A percentile compares a stretch with the other conserved stretches of the same genome.
Conservation (phyloP, 805 yeast species). For the Kazachstania taianensis region DNA sequence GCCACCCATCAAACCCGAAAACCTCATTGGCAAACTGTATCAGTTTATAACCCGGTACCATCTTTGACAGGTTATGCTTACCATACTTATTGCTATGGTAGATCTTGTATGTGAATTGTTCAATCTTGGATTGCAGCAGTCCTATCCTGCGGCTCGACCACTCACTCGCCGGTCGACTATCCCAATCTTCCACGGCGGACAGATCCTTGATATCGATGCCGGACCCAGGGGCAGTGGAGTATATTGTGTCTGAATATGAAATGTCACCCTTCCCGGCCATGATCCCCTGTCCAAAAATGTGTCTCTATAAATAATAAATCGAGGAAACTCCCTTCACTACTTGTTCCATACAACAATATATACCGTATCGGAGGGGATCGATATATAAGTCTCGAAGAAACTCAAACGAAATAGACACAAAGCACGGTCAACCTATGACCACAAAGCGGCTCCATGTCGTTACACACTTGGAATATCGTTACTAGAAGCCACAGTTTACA, state of each 20-base stretch:
- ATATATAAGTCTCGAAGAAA: too few relatives aligned
- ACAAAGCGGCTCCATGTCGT: too few relatives aligned
- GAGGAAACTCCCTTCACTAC: too few relatives aligned
- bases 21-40: conserved; percentile 38
- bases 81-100: conserved; percentile 22
- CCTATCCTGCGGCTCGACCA: conserved; percentile 44
- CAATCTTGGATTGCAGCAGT: conserved; percentile 38
- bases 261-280: background rate
- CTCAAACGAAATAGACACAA: too few relatives aligned
- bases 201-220: conserved; percentile 2
- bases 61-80: conserved; percentile 18
- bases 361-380: too few relatives aligned
- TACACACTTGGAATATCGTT: too few relatives aligned
- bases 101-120: conserved; percentile 24
- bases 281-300: background rate
- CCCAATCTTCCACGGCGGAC: conserved; percentile 24
- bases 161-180: conserved; percentile 31
- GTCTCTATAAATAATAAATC: background rate
- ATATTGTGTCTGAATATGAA: conserved; percentile 1
- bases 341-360: too few relatives aligned
- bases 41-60: conserved; percentile 29
- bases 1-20: conserved; percentile 54
- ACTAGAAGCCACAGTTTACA: too few relatives aligned
- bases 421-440: too few relatives aligned
- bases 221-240: background rate